Percentiles rank a stretch among this genome's conserved stretches.
Conservation (phyloP, 345 rosid species). For the Barbarea vulgaris region DNA sequence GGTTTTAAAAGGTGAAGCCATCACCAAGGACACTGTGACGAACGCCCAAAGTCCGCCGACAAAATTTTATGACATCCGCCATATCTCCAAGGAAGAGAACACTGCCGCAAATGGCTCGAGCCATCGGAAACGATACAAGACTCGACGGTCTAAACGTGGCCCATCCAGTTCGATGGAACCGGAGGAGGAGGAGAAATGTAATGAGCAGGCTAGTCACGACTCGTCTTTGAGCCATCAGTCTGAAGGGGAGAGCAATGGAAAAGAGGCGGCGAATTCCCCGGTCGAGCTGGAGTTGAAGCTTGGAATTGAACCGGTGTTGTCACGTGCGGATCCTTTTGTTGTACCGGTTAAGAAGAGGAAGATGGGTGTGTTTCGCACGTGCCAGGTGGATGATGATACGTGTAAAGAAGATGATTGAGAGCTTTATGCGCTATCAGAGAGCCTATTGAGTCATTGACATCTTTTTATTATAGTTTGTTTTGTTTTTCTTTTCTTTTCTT, state of each 20-base stretch:
- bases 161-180: conserved; percentile 1
- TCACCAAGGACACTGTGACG: conserved; percentile 71
- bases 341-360: conserved; percentile 75
- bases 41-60: conserved; percentile 71
- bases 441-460: background rate
- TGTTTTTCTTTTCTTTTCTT: background rate
- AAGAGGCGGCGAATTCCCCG: background rate
- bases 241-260: conserved; percentile 54
- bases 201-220: conserved; percentile 65
- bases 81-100: conserved; percentile 73
- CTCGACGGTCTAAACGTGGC: conserved; percentile 17
- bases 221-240: conserved; percentile 90
- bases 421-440: background rate
- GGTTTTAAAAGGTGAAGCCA: conserved; percentile 72
- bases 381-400: conserved; percentile 37
- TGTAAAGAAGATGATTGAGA: conserved; percentile 45
- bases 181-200: background rate
- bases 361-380: conserved; percentile 31
- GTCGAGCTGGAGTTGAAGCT: conserved; percentile 42
- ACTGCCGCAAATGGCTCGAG: conserved; percentile 29
- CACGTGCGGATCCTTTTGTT: conserved; percentile 52
- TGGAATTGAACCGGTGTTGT: conserved; percentile 34
- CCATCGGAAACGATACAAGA: conserved; percentile 3
- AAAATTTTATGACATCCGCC: conserved; percentile 84
- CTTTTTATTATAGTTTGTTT: background rate